Base-by-base conservation (phyloP, 1,139 yeast genomes). In the Zygoascus meyerae region DNA sequence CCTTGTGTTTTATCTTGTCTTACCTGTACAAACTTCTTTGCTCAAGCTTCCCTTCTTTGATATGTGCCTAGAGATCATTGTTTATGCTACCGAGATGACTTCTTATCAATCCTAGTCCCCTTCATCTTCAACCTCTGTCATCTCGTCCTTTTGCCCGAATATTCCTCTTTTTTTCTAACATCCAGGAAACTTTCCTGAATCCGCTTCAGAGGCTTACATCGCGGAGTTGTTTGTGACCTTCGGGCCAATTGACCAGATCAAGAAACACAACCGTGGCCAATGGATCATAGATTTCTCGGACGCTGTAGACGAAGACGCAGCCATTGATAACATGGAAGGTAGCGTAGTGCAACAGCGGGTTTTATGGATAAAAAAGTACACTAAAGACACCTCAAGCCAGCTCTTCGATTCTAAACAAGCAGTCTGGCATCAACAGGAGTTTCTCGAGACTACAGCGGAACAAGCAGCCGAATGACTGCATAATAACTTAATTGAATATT, bases 321-420 rank as follows among this genome's bases (percentile, higher is more conserved):
- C 71, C 0, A 52, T 63, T 8, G 70, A 67, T 40, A 67, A 67
- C 47, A 60, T 67, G 65, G 62, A 67, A 35, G 59, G 61, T 4
- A 52, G 65, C 1, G 61, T 59, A 33, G 48, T 66, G n/a, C 52
- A 51, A 26, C 66, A 65, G 12, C 50, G 51, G 32, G 55, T 57
- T 6, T 44, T 67, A 52, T 51, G 21, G 46, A 46, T 38, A 46
- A 52, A 18, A 15, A 39, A 16, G 44, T 29, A 43, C 33, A 46
- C 29, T 35, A 35, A 33, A 28, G 9, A 10, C 15, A 38, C 18
- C 11, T n/a, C 29, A 2, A 29, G 39, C 30, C 39, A 12, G 11
- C 18, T 29, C 2, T 26, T 26, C 14, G 34, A 30, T 14, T 21
- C 30, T 4, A 39, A 17, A 14, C 26, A 29, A 15, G 42, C 47